phyloP scores from a whole-genome alignment of 23 red algal species.

The Gracilariopsis chorda region DNA sequence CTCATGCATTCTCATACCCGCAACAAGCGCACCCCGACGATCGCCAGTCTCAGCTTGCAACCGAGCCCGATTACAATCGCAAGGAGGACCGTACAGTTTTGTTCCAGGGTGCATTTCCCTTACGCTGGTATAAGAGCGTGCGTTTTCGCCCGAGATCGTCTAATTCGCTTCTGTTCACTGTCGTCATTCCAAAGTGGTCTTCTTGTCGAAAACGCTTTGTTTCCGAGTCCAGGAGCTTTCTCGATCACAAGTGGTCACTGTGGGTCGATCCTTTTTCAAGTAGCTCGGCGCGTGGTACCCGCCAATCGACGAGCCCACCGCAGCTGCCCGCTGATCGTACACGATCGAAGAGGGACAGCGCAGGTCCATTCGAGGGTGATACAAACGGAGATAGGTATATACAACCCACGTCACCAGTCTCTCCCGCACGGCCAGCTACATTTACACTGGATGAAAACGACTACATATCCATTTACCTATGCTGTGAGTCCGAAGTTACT shows the following conservation, averaged over 20 bases:
- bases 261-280: slow-evolving; percentile 58
- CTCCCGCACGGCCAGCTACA: background rate
- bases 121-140: slow-evolving; percentile 54
- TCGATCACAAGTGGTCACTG: slow-evolving; percentile 44
- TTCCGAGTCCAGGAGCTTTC: slow-evolving; percentile 53
- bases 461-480: slow-evolving; percentile 55
- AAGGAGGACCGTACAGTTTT: slow-evolving; percentile 46
- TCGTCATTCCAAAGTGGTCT: slow-evolving; percentile 43
- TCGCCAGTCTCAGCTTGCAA: background rate
- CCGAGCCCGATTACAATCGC: slow-evolving; percentile 37
- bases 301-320: background rate
- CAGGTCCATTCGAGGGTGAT: background rate
- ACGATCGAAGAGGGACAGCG: background rate
- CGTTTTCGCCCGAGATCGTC: slow-evolving; percentile 51
- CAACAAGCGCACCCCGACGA: background rate
- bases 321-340: background rate
- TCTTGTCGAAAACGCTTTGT: slow-evolving; percentile 32
- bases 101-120: slow-evolving; percentile 47
- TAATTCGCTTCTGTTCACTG: slow-evolving; percentile 43
- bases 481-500: slow-evolving; percentile 39
- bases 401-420: background rate
- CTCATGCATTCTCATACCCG: too few species aligned
- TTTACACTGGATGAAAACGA: slow-evolving; percentile 12
- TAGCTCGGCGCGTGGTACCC: slow-evolving; percentile 3
- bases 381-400: background rate